Conservation (phyloP, 1,139 yeast genomes). For the Candida sanyaensis region DNA sequence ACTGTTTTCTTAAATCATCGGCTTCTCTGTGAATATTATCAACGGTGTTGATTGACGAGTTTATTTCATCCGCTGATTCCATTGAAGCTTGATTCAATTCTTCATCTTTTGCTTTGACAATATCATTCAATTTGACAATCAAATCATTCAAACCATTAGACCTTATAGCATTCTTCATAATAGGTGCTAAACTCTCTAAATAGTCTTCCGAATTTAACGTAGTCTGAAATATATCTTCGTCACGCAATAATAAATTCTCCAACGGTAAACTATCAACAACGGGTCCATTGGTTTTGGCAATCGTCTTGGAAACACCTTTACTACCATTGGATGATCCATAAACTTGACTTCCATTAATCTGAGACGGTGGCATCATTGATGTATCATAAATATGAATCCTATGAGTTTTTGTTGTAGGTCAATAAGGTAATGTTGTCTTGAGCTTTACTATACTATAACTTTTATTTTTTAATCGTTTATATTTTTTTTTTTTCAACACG, state of each 20-base stretch:
- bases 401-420: not conserved
- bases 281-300: slow-evolving; percentile 2
- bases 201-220: slow-evolving; percentile 67
- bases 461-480: not conserved
- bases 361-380: slow-evolving; percentile 9
- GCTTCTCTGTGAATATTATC: slow-evolving; percentile 58
- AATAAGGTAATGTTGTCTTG: not conserved
- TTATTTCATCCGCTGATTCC: slow-evolving; percentile 60
- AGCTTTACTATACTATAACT: not conserved
- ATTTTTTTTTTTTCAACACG: not conserved
- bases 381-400: not conserved
- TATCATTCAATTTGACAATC: slow-evolving; percentile 54
- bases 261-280: slow-evolving; percentile 34
- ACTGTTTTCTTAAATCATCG: slow-evolving; percentile 51
- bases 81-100: slow-evolving; percentile 66
- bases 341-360: not conserved
- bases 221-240: slow-evolving; percentile 49
- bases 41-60: slow-evolving; percentile 55
- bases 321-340: not conserved
- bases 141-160: slow-evolving; percentile 58
- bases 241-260: slow-evolving; percentile 43
- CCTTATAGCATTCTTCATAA: slow-evolving; percentile 67
- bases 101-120: slow-evolving; percentile 60
- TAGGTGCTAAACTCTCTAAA: slow-evolving; percentile 77
- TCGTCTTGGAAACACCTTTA: not conserved